Base-by-base conservation (phyloP, 805 yeast species). In the Candida easanensis region DNA sequence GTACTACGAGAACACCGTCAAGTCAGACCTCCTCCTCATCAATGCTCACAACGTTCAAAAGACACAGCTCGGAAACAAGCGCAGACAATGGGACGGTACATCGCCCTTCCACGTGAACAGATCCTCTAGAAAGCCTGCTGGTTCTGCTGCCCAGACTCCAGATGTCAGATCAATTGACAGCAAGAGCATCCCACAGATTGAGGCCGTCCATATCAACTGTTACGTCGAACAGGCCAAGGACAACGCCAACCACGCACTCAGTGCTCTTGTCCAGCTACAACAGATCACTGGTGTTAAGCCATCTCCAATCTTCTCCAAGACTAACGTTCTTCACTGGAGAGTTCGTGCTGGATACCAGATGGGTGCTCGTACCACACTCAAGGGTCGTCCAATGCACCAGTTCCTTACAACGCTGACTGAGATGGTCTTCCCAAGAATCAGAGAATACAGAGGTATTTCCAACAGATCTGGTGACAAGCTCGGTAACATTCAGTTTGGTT, bases 201-300 rank as follows among this genome's bases (percentile, higher is more conserved):
- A 76, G 42, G 71, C 77, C n/a, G 74, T 95, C 33, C 72, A 77
- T 31, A 69, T 93, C 56, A 87, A 86, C 64, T 79, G 95, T 56
- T 91, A 78, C 58, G 91, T 79, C 36, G 80, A 77, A 53, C 80
- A 78, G 33, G 88, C 93, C 6, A 78, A 77, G 52, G 81, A 77
- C 44, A 80, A 83, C 55, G 75, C 80, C 34, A 82, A 88, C 67
- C 71, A 80, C 48, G 87, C 88, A 23, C 77, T 89, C 43, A 76
- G 89, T 26, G 88, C 95, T 10, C 71, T 79, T 39, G 73, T 88
- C 46, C 91, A 86, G 66, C 61, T 93, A 45, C 95, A 93, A 56
- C 98, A 91, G 63, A 85, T 93, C 57, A 91, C 99, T n/a, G 96
- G 96, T 48, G 80, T 75, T 48, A 87, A 88, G 63, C 89, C 97